Conservation (phyloP, 163 green algal genomes). For the Smithsoniella earleae region DNA sequence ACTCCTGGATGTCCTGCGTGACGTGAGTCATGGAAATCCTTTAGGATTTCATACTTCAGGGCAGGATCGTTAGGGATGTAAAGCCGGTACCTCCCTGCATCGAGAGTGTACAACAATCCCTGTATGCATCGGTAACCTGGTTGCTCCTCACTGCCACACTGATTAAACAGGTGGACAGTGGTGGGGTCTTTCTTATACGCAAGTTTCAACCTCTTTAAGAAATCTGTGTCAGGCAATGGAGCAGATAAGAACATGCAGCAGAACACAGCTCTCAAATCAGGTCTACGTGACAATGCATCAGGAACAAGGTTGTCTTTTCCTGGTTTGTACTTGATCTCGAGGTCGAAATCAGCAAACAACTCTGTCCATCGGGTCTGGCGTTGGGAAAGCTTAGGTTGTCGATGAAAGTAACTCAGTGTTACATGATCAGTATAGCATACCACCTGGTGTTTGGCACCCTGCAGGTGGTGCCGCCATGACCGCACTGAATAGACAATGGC, state of each 20-base stretch:
- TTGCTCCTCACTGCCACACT: constrained; percentile 3
- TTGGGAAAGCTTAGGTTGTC: constrained; percentile 34
- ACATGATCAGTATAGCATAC: constrained; percentile 44
- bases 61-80: constrained; percentile 33
- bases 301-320: constrained; percentile 39
- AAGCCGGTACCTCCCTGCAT: constrained; percentile 36
- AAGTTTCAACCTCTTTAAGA: constrained; percentile 12
- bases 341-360: constrained; percentile 29
- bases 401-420: constrained; percentile 38
- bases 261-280: constrained; percentile 11
- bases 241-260: neutral
- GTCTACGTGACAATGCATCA: constrained; percentile 38
- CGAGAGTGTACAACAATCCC: constrained; percentile 1
- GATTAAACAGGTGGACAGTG: constrained; percentile 23
- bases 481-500: constrained; percentile 34
- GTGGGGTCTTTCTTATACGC: neutral
- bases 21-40: constrained; percentile 40
- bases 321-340: constrained; percentile 34
- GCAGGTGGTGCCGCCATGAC: constrained; percentile 35
- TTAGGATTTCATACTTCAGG: constrained; percentile 33
- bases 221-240: neutral
- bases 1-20: constrained; percentile 40
- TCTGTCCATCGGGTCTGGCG: constrained; percentile 40
- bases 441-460: constrained; percentile 32
- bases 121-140: neutral